Conservation (phyloP, 2,329 filamentous ascomycete species). For the Fusarium mangiferae region DNA sequence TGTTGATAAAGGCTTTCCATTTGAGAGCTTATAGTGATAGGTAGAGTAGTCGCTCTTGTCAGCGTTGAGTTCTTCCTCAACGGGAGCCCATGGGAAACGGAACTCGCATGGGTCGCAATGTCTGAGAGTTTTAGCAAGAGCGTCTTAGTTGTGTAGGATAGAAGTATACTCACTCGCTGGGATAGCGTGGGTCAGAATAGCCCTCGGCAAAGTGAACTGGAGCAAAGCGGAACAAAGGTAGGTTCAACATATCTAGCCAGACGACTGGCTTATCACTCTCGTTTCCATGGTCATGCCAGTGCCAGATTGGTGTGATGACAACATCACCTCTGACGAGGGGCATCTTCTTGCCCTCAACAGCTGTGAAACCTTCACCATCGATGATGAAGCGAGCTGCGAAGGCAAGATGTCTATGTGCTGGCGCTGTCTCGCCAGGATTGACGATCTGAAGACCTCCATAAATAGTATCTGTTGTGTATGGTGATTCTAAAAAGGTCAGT, state of each 20-base stretch:
- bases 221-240: slow-evolving; percentile 61
- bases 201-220: slow-evolving; percentile 66
- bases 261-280: slow-evolving; percentile 64
- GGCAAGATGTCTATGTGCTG: slow-evolving; percentile 65
- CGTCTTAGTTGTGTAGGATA: rapidly evolving
- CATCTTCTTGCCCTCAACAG: slow-evolving; percentile 64
- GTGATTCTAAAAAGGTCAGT: slow-evolving; percentile 52
- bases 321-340: slow-evolving; percentile 64
- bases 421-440: slow-evolving; percentile 65
- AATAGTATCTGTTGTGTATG: slow-evolving; percentile 60
- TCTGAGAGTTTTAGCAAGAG: slow-evolving; percentile 9
- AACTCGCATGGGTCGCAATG: slow-evolving; percentile 52
- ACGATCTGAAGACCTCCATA: slow-evolving; percentile 68
- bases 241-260: slow-evolving; percentile 67
- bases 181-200: slow-evolving; percentile 59
- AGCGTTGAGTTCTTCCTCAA: slow-evolving; percentile 53
- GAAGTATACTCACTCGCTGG: slow-evolving; percentile 50
- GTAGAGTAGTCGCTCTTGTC: slow-evolving; percentile 42
- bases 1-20: slow-evolving; percentile 51
- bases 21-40: slow-evolving; percentile 50
- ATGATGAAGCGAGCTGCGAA: slow-evolving; percentile 69
- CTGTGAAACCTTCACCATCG: slow-evolving; percentile 66
- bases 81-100: slow-evolving; percentile 56
- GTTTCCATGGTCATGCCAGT: slow-evolving; percentile 70
- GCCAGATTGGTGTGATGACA: slow-evolving; percentile 67